These are phyloP conservation scores for Melanomma pulvis-pyrius DNA, from an alignment of 495 filamentous ascomycete genomes.

Conservation along the genomic window DNA sequence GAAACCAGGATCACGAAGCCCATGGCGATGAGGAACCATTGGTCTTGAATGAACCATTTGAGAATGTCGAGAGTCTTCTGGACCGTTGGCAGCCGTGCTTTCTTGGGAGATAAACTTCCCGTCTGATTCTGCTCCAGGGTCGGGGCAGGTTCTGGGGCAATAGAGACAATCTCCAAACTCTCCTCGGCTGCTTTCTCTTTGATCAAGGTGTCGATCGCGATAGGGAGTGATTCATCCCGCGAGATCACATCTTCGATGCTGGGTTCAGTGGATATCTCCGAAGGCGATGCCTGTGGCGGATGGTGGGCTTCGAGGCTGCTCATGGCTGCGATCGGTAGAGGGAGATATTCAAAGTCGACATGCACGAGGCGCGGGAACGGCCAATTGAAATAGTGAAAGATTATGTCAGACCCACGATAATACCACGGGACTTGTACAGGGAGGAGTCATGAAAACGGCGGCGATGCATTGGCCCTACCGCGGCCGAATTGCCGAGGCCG, in stretches of 20 bases:
- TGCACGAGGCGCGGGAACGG: too few species aligned
- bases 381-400: neutral
- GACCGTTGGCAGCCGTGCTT: neutral
- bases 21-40: constrained; percentile 43
- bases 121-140: neutral
- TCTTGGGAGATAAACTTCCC: neutral
- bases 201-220: neutral
- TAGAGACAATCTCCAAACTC: neutral
- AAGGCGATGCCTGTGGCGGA: neutral
- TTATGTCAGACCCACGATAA: neutral
- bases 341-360: too few species aligned
- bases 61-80: constrained; percentile 11
- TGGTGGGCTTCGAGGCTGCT: neutral
- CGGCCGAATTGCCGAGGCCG: neutral
- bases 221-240: neutral
- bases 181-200: neutral
- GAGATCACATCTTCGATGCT: neutral
- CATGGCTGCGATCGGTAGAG: neutral
- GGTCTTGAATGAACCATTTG: constrained; percentile 33
- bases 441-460: neutral
- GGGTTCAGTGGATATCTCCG: neutral
- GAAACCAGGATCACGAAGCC: constrained; percentile 45
- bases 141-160: neutral
- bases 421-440: neutral
- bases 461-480: neutral